Conservation (phyloP, 176 grass and related monocot species). For the Aegilops umbellulata region DNA sequence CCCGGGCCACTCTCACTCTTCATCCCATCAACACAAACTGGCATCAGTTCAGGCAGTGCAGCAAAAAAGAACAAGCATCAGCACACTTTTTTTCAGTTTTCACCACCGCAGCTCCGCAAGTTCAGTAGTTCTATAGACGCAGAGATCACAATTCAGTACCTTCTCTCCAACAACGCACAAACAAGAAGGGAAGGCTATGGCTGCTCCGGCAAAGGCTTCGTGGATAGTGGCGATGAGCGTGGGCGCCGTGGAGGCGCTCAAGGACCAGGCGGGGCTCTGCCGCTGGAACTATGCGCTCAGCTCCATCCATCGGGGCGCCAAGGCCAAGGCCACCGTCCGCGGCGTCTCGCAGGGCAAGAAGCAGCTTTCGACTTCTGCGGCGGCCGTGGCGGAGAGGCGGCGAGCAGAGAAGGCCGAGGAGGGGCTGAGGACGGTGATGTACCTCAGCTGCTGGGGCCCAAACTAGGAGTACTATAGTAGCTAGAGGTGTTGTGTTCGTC, state of each 20-base stretch:
- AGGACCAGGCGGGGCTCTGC: constrained; percentile 47
- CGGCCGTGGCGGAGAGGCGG: background rate
- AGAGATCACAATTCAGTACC: background rate
- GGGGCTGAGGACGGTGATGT: constrained; percentile 59
- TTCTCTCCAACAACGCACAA: background rate
- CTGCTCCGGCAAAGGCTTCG: background rate
- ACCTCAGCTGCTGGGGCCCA: constrained; percentile 57
- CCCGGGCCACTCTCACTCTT: background rate
- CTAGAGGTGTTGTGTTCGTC: background rate
- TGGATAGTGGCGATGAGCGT: constrained; percentile 38
- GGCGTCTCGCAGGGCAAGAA: background rate
- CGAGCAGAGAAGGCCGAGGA: constrained; percentile 45
- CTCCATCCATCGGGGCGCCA: background rate
- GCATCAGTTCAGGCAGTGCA: background rate
- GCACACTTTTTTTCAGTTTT: background rate
- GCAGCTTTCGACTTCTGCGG: background rate
- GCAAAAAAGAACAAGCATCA: too few relatives aligned
- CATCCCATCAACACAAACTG: background rate
- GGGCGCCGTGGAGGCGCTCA: constrained; percentile 47
- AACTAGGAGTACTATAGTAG: background rate
- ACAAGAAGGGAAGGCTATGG: background rate
- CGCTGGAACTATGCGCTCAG: constrained; percentile 48
- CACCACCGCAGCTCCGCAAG: background rate
- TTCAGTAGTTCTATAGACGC: too few relatives aligned
- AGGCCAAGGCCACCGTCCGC: background rate